Evolutionary conservation across 2,329 filamentous ascomycete genomes (phyloP), one percentile per base, ranked within the genome.

Genomic region (Trichoderma atrobrunneum): DNA sequence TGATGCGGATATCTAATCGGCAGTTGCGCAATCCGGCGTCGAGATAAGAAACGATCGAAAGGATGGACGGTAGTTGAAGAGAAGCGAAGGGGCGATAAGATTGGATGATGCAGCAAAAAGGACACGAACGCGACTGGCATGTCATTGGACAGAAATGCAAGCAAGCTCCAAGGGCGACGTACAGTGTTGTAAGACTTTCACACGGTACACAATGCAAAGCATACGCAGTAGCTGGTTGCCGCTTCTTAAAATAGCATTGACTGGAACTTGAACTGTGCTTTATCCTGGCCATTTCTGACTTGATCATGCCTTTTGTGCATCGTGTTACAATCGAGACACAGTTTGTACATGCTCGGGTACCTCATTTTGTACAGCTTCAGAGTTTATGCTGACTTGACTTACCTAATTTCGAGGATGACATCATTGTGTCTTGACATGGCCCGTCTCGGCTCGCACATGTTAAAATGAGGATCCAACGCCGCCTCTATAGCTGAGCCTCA

Each of bases 61-160:
- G 21, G 60, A 70, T 18, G 18, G 61, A 62, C 28, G 36, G 26
- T 18, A 56, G 70, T 60, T 61, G 51, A 63, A 43, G 30, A 24
- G 51, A 65, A 24, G 30, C 39, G 59, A 43, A 51, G 61, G 48
- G 64, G 64, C 56, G 36, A 68, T 59, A 64, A 66, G 67, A 74
- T 65, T 70, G 73, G 65, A 71, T 43, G 72, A 43, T 65, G 68
- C 57, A 51, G 60, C 36, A 72, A 76, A 76, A 72, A 76, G 74
- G 75, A 76, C 75, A 76, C 75, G 75, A 75, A 71, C 74, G 75
- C 75, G 75, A 74, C 67, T 71, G 72, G 62, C 65, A 73, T 74
- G 69, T 75, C 54, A 76, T 76, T 76, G 75, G 75, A 65, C 26
- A 36, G 56, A 34, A 32, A 26, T 26, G 32, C 43, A 67, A 66